phyloP scores from a whole-genome alignment of 2,329 filamentous ascomycete genomes.

The Colletotrichum orbiculare region DNA sequence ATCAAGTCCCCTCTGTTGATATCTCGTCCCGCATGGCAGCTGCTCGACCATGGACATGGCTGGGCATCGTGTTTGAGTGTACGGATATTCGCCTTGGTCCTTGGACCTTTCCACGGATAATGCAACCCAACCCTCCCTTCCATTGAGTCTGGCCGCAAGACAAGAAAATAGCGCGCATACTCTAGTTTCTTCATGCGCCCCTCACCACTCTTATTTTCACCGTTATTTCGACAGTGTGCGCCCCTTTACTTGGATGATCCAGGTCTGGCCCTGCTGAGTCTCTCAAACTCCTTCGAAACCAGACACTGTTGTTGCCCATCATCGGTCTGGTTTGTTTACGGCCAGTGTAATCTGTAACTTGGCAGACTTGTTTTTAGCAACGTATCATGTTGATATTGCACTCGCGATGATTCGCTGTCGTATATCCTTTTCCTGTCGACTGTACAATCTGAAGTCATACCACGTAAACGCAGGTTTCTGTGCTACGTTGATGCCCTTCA shows the following conservation, averaged over 20 bases:
- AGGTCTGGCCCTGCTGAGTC: conserved; percentile 28
- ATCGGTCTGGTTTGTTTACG: too few relatives aligned
- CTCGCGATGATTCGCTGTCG: too few relatives aligned
- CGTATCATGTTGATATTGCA: too few relatives aligned
- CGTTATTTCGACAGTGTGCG: conserved; percentile 25
- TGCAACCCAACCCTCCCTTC: background rate
- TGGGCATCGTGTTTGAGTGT: background rate
- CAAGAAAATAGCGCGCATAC: conserved; percentile 3
- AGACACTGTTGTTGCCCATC: too few relatives aligned
- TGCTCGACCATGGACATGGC: background rate
- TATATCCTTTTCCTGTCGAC: too few relatives aligned
- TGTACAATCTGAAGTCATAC: too few relatives aligned
- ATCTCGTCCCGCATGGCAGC: conserved; percentile 9
- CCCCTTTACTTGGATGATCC: conserved; percentile 22
- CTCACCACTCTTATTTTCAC: conserved; percentile 11
- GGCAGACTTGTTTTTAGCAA: too few relatives aligned
- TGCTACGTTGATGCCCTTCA: too few relatives aligned
- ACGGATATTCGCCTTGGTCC: conserved; percentile 4
- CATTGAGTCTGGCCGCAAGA: background rate
- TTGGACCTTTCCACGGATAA: conserved; percentile 31
- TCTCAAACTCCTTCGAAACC: background rate
- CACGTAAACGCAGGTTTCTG: too few relatives aligned
- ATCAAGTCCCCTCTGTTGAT: conserved; percentile 9
- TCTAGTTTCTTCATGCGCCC: background rate
- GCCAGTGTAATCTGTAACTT: too few relatives aligned